Evolutionary conservation across 2,329 filamentous ascomycete genomes (phyloP).

Genomic region (Rutstroemia sp.): DNA sequence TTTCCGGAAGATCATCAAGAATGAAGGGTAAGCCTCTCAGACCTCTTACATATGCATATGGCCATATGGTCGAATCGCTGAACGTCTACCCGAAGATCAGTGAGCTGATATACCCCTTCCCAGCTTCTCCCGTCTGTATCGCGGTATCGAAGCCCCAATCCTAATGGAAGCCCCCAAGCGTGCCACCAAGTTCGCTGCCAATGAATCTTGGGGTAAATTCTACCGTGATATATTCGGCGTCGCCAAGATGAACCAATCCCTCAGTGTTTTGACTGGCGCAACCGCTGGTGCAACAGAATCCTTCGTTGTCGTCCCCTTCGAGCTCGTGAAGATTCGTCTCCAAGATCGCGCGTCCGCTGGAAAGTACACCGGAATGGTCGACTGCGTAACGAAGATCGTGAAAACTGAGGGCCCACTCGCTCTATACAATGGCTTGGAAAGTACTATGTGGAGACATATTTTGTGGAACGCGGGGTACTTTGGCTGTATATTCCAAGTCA

Average conservation of each 20-base stretch:
- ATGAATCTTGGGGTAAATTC: conserved; percentile 95
- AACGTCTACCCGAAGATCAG: conserved; percentile 4
- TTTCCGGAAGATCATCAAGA: conserved; percentile 92
- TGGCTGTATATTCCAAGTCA: conserved; percentile 96
- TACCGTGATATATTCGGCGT: conserved; percentile 83
- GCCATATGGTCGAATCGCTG: background rate
- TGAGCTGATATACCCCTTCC: background rate
- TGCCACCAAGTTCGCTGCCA: conserved; percentile 97
- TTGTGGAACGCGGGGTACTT: conserved; percentile 97
- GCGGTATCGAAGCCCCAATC: conserved; percentile 91
- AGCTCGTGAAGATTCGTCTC: conserved; percentile 95
- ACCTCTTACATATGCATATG: no score
- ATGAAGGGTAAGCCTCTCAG: conserved; percentile 69
- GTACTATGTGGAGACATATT: conserved; percentile 91
- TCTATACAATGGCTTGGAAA: conserved; percentile 94
- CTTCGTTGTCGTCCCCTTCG: conserved; percentile 96
- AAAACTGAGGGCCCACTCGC: conserved; percentile 76
- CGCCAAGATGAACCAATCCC: conserved; percentile 80
- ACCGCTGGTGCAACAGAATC: conserved; percentile 92
- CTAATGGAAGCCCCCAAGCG: conserved; percentile 97
- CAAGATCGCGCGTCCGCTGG: conserved; percentile 91
- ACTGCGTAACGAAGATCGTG: conserved; percentile 76
- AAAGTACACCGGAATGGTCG: conserved; percentile 77
- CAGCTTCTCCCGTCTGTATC: conserved; percentile 84
- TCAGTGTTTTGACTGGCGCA: conserved; percentile 89